These are phyloP conservation scores for Dioszegia hungarica DNA, from an alignment of 768 basidiomycete species.

Conservation along the genomic window DNA sequence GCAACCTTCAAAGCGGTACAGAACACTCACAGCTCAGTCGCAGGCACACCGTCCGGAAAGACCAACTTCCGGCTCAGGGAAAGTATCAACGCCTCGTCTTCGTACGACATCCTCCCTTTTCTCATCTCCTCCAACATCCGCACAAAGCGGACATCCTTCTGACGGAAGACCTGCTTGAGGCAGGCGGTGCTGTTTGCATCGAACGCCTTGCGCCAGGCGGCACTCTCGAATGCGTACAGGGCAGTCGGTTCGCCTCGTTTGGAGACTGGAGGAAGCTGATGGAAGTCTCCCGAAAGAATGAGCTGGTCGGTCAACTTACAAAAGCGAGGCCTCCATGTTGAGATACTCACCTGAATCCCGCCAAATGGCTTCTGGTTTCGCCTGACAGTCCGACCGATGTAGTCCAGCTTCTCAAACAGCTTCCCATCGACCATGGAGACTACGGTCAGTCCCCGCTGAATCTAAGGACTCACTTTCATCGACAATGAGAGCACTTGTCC, in stretches of 20 bases:
- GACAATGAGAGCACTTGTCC: conserved; percentile 35
- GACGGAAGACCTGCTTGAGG: conserved; percentile 46
- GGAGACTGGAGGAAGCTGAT: conserved; percentile 50
- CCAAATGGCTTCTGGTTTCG: conserved; percentile 45
- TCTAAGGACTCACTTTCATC: conserved; percentile 38
- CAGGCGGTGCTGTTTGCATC: conserved; percentile 26
- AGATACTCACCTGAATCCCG: conserved; percentile 31
- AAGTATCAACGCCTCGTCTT: conserved; percentile 20
- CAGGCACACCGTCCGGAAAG: conserved; percentile 32
- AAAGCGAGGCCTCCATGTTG: neutral
- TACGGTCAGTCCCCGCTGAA: neutral
- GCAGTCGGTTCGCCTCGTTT: conserved; percentile 19
- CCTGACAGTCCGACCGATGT: conserved; percentile 43
- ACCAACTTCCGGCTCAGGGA: conserved; percentile 18
- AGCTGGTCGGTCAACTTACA: neutral
- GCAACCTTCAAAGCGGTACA: neutral
- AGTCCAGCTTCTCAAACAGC: conserved; percentile 48
- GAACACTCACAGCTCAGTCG: conserved; percentile 32
- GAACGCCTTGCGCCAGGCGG: conserved; percentile 39
- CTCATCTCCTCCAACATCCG: conserved; percentile 45
- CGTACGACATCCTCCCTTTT: conserved; percentile 31
- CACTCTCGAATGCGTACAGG: conserved; percentile 46
- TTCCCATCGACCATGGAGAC: conserved; percentile 49
- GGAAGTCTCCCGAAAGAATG: conserved; percentile 51
- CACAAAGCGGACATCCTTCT: conserved; percentile 42